phyloP scores from a whole-genome alignment of 306 rosid genomes.

The Rubus parviflorus region DNA sequence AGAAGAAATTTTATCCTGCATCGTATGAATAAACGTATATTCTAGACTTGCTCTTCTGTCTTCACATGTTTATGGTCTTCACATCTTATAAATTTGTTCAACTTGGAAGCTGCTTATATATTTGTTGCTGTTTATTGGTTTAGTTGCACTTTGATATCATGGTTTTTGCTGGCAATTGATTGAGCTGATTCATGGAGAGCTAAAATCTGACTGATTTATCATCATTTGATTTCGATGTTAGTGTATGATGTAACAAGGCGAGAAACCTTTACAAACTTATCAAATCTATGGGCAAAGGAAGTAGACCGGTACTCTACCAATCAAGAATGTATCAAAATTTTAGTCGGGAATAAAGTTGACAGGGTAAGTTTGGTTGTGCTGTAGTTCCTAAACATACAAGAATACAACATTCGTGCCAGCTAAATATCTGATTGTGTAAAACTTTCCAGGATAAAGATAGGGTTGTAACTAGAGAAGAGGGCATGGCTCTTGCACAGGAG shows the following conservation, averaged over 20 bases:
- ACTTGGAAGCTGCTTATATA: neutral
- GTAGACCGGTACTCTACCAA: constrained; percentile 67
- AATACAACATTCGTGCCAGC: neutral
- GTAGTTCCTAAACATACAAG: constrained; percentile 2
- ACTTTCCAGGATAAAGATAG: constrained; percentile 64
- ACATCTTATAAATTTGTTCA: neutral
- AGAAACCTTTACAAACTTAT: constrained; percentile 75
- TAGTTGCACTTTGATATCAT: neutral
- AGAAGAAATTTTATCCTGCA: neutral
- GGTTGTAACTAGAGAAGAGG: constrained; percentile 78
- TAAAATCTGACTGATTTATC: constrained; percentile 12
- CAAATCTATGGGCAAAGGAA: constrained; percentile 79
- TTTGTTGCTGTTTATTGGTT: neutral
- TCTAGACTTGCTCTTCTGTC: neutral
- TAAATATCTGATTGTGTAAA: neutral
- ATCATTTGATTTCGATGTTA: constrained; percentile 27
- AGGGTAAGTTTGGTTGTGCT: constrained; percentile 45
- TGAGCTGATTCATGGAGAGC: neutral
- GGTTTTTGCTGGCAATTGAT: neutral
- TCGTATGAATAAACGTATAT: neutral
- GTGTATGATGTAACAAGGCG: constrained; percentile 91
- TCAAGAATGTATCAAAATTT: constrained; percentile 68
- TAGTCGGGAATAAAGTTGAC: constrained; percentile 92
- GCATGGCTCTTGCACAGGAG: constrained; percentile 74
- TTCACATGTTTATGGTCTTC: neutral